Base-by-base conservation (phyloP, 768 basidiomycete genomes). In the Serendipita vermifera region DNA sequence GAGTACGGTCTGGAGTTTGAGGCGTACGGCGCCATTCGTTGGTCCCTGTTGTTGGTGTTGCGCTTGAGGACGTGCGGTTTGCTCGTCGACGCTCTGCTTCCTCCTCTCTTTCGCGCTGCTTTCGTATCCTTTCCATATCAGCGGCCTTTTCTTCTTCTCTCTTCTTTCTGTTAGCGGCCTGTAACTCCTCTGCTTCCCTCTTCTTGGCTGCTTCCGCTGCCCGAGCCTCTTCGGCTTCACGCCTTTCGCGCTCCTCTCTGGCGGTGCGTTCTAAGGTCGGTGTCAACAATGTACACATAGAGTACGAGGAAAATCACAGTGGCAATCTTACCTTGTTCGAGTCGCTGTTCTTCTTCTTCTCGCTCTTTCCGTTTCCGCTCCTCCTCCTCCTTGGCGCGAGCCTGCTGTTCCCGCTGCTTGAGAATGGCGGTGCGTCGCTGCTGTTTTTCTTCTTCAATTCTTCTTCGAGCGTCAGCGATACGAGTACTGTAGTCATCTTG, bases 401-500 rank as follows among this genome's bases (percentile, higher is more conserved):
- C 69, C 68, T 85, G 76, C 65, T 80, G 83, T 63, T 78, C 82
- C 60, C 80, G 71, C 58, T 73, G 71, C 60, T 80, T 78, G 27
- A 83, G 58, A 38, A 87, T 69, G 13, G 71, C 69, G 59, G 74
- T 74, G 58, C 73, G 73, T 61, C 83, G 74, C 74, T 82, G 84
- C 43, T 76, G 75, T 75, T 91, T 93, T 73, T 93, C 91, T 65
- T 87, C 82, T 58, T 80, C 82, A 55, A 91, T 80, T 75, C 83
- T 90, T 67, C 70, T 73, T 61, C 70, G 63, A 2, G 90, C 85
- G 24, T 68, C 69, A 40, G 75, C 78, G 60, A 75, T 68, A 64
- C 72, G 78, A 68, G 74, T 74, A 51, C 77, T 71, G 64, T 81
- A 87, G 66, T 89, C 87, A 32, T 78, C 79, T 7, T 72, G 72